phyloP scores from a whole-genome alignment of 2,329 filamentous ascomycete species.

The Talaromyces verruculosus region DNA sequence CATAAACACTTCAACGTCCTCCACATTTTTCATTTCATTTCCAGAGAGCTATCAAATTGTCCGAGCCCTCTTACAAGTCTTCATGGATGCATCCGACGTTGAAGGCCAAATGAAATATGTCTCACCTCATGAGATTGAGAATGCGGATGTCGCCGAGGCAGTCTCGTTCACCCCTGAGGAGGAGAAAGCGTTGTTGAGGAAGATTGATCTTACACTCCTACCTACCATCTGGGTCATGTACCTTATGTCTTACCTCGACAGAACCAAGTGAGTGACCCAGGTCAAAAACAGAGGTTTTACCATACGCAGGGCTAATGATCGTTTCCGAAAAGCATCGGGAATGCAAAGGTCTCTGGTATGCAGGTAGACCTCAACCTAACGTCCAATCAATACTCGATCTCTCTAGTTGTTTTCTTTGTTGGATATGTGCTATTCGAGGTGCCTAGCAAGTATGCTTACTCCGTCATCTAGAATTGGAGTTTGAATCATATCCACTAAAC shows the following conservation, averaged over 20 bases:
- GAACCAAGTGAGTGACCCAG: slow-evolving; percentile 13
- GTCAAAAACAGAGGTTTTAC: too few relatives aligned
- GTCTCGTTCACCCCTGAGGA: slow-evolving; percentile 1
- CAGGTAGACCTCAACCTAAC: slow-evolving; percentile 46
- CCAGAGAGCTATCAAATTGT: too few relatives aligned
- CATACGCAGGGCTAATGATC: not conserved
- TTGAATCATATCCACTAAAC: not conserved
- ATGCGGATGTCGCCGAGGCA: not conserved
- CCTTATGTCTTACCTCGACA: slow-evolving; percentile 23
- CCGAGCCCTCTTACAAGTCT: too few relatives aligned
- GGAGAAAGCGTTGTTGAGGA: slow-evolving; percentile 16
- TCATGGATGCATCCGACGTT: too few relatives aligned
- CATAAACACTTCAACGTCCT: too few relatives aligned
- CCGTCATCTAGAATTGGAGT: too few relatives aligned
- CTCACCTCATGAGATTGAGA: not conserved
- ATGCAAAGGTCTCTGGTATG: slow-evolving; percentile 54
- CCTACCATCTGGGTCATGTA: slow-evolving; percentile 24
- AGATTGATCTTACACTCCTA: slow-evolving; percentile 24
- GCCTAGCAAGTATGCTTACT: slow-evolving; percentile 43
- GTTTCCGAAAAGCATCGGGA: slow-evolving; percentile 45
- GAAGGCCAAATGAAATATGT: too few relatives aligned
- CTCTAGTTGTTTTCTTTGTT: slow-evolving; percentile 56
- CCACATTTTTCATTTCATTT: too few relatives aligned
- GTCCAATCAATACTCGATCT: slow-evolving; percentile 50
- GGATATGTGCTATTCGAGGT: slow-evolving; percentile 55